phyloP scores from a whole-genome alignment of 805 yeast species.

The Ogataea neopini region DNA sequence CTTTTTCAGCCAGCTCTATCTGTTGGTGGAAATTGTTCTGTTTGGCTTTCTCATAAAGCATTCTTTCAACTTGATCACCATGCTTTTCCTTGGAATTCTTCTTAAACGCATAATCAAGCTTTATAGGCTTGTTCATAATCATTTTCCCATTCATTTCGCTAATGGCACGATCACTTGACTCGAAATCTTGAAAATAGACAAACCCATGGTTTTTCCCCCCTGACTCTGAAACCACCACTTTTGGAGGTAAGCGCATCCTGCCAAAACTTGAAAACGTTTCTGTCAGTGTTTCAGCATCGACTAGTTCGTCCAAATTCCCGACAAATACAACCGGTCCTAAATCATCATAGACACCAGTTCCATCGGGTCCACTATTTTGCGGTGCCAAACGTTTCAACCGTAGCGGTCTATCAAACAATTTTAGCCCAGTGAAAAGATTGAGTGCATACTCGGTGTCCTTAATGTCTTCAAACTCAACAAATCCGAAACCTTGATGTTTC shows the following conservation, averaged over 20 bases:
- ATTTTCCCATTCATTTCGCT: slow-evolving; percentile 65
- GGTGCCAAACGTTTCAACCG: slow-evolving; percentile 49
- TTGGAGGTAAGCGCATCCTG: slow-evolving; percentile 44
- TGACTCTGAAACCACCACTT: slow-evolving; percentile 50
- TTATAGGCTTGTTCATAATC: slow-evolving; percentile 64
- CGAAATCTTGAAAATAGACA: slow-evolving; percentile 62
- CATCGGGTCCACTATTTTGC: slow-evolving; percentile 13
- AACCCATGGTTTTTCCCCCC: slow-evolving; percentile 66
- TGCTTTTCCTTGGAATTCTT: slow-evolving; percentile 60
- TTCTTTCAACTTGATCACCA: slow-evolving; percentile 79
- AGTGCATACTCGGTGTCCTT: slow-evolving; percentile 72
- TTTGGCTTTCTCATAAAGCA: slow-evolving; percentile 49
- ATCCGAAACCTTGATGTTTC: slow-evolving; percentile 84
- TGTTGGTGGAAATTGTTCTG: slow-evolving; percentile 23
- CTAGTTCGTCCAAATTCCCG: slow-evolving; percentile 65
- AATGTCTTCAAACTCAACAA: slow-evolving; percentile 64
- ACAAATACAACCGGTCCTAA: slow-evolving; percentile 54
- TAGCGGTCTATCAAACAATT: slow-evolving; percentile 60
- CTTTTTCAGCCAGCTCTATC: slow-evolving; percentile 5
- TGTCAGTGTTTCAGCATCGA: slow-evolving; percentile 56
- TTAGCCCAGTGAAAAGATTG: slow-evolving; percentile 57
- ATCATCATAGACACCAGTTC: slow-evolving; percentile 19
- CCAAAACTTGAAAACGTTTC: slow-evolving; percentile 75
- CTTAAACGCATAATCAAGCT: slow-evolving; percentile 71
- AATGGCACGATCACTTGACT: slow-evolving; percentile 70